Base-by-base conservation (phyloP, 148 eudicot species). In the Camellia lanceoleosa region DNA sequence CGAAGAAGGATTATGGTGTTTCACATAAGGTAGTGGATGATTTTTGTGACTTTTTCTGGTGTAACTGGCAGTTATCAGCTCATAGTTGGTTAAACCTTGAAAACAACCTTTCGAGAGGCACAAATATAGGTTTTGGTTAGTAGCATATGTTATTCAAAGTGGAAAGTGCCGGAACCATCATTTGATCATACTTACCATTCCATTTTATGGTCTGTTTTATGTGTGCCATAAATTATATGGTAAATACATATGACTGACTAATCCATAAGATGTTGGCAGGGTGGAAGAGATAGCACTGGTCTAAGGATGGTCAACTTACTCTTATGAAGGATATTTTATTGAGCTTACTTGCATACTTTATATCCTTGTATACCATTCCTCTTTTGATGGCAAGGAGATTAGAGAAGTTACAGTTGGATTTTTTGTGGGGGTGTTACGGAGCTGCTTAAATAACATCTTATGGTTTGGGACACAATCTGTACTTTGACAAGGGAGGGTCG, bases 141-240 rank as follows among this genome's bases (percentile, higher is more conserved):
- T 62, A 47, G 78, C 66, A 74, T 58, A 42, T 18, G 18, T 46
- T 75, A 23, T 58, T 61, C 47, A 60, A 54, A 49, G 54, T 75
- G 65, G 51, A 41, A 19, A 75, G 16, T 43, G n/a, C 74, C 1
- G 42, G 58, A 49, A 54, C 30, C 42, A n/a, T n/a, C 59, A 23
- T 47, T 19, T 71, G 8, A 52, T 51, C 75, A 72, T 5, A 16
- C 15, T 54, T 19, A 46, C 68, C 23, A 43, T 8, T 59, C 51
- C 5, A 16, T 16, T 12, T 19, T 63, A 23, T 2, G 68, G 41
- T 30, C 16, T 5, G 54, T 19, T 73, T 52, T 73, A 11, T 15
- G 58, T 55, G 46, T 73, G 13, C 18, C 3, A 13, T 10, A 18
- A 30, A 41, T 75, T 55, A 8, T 8, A 55, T 14, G 42, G 43